These are phyloP conservation scores for Potentilla sterilis DNA, from an alignment of 306 rosid species.

Conservation along the genomic window DNA sequence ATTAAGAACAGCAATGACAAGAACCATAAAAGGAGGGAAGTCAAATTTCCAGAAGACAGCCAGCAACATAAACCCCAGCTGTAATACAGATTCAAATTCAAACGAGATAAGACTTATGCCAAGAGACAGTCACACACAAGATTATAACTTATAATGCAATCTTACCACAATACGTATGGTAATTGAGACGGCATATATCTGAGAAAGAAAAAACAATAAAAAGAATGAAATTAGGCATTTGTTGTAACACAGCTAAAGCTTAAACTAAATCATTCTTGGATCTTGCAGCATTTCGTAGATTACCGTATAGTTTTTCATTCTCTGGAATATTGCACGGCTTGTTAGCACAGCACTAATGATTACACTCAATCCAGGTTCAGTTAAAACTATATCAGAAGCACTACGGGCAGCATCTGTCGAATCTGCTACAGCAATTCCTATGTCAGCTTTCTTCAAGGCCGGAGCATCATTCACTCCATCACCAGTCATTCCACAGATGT, in stretches of 20 bases:
- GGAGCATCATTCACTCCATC: constrained; percentile 86
- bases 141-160: not conserved
- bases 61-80: constrained; percentile 69
- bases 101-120: constrained; percentile 23
- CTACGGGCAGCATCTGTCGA: constrained; percentile 71
- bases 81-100: constrained; percentile 18
- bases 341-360: constrained; percentile 77
- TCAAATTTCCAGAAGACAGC: constrained; percentile 60
- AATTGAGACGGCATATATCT: constrained; percentile 83
- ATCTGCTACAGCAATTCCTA: constrained; percentile 79
- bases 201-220: constrained; percentile 12
- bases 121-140: constrained; percentile 10
- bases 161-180: constrained; percentile 82
- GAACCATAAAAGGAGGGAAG: constrained; percentile 84
- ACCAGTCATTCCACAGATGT: constrained; percentile 83
- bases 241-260: constrained; percentile 4
- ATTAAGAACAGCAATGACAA: constrained; percentile 69
- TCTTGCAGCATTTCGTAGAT: constrained; percentile 7
- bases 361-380: constrained; percentile 79
- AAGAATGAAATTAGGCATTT: constrained; percentile 3
- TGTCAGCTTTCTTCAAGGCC: constrained; percentile 75
- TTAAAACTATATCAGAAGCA: constrained; percentile 76
- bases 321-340: constrained; percentile 73
- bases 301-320: constrained; percentile 83
- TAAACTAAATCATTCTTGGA: not conserved